phyloP scores from a whole-genome alignment of 140 eudicot genomes.

The Senecio squalidus region DNA sequence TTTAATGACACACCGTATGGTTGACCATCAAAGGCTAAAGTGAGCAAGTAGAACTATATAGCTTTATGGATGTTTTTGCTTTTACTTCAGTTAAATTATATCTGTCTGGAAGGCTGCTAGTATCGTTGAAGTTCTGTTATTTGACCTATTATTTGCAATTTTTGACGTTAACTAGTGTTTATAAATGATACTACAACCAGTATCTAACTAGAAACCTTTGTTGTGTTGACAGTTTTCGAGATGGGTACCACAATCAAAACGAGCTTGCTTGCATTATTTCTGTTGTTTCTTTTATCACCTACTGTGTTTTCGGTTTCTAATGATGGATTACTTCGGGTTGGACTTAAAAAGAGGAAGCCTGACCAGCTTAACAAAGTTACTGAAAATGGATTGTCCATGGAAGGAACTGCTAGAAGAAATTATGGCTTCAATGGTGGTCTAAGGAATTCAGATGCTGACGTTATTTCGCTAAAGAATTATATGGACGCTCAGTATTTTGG shows the following conservation, averaged over 20 bases:
- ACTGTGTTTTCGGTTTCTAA: conserved; percentile 31
- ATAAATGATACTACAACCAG: not conserved
- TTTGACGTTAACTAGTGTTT: not conserved
- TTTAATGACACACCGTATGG: not conserved
- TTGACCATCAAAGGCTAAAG: conserved; percentile 4
- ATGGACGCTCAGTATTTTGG: conserved; percentile 80
- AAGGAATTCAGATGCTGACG: conserved; percentile 37
- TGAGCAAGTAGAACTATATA: not conserved
- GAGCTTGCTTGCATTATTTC: conserved; percentile 22
- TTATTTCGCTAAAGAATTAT: conserved; percentile 57
- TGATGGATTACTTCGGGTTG: conserved; percentile 41
- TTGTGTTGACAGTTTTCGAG: conserved; percentile 19
- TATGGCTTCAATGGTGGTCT: conserved; percentile 14
- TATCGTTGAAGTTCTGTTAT: conserved; percentile 1
- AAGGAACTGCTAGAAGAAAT: conserved; percentile 33
- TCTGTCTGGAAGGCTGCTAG: not conserved
- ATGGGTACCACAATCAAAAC: conserved; percentile 39
- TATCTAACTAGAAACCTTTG: conserved; percentile 3
- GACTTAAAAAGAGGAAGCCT: conserved; percentile 41
- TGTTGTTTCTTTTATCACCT: conserved; percentile 34
- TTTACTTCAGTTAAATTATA: not conserved
- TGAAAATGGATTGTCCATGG: conserved; percentile 32
- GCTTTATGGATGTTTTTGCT: not conserved
- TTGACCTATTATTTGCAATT: conserved; percentile 1
- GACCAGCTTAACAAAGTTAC: conserved; percentile 31